A percentile compares a stretch with the other conserved stretches of the same genome.
Conservation (phyloP, 2,329 filamentous ascomycete genomes). For the Fusarium sp. region DNA sequence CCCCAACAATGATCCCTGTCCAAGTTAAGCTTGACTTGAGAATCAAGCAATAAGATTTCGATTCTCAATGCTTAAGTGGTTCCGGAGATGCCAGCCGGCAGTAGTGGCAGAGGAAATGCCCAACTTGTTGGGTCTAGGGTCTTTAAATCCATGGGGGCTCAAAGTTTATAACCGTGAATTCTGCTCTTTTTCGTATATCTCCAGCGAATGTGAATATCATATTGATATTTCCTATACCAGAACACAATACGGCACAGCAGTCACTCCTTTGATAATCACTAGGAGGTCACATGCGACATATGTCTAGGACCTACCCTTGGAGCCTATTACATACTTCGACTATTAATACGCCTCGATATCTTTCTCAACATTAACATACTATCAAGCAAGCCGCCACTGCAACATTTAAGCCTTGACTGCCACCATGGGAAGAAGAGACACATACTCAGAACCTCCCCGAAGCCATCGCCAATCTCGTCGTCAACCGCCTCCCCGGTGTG, state of each 20-base stretch:
- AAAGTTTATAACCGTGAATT: slow-evolving; percentile 22
- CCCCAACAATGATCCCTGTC: slow-evolving; percentile 22
- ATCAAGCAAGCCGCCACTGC: not conserved
- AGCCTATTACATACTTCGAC: not conserved
- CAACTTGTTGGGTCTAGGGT: slow-evolving; percentile 5
- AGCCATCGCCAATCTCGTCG: slow-evolving; percentile 9
- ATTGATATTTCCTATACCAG: not conserved
- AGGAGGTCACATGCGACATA: slow-evolving; percentile 3
- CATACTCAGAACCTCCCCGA: slow-evolving; percentile 30
- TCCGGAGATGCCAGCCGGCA: slow-evolving; percentile 10
- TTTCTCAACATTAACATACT: not conserved
- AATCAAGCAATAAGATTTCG: slow-evolving; percentile 13
- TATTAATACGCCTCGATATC: not conserved
- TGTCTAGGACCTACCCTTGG: not conserved
- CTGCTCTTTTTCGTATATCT: not conserved
- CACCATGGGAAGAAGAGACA: slow-evolving; percentile 37
- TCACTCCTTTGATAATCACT: not conserved
- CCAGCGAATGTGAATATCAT: not conserved
- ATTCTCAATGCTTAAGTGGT: slow-evolving; percentile 8
- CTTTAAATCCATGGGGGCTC: not conserved
- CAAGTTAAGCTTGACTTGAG: slow-evolving; percentile 12
- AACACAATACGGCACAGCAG: not conserved
- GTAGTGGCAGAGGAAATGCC: slow-evolving; percentile 6
- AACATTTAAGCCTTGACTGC: not conserved
- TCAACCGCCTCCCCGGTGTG: slow-evolving; percentile 14